phyloP scores from a whole-genome alignment of 2,329 filamentous ascomycete species.

The Coniochaeta ligniaria region DNA sequence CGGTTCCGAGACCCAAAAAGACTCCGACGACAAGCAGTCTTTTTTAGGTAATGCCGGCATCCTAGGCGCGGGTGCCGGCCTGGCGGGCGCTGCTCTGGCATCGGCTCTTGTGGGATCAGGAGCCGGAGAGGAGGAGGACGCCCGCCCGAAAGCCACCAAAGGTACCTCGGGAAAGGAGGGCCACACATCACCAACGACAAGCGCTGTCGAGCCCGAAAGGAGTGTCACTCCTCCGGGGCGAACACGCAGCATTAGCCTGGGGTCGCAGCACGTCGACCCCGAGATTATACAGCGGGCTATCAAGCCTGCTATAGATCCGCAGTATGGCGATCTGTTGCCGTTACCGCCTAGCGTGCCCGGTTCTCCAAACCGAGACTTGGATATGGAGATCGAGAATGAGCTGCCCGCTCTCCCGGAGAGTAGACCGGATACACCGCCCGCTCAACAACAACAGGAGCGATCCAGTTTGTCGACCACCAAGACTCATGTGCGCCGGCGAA shows the following conservation, averaged over 20 bases:
- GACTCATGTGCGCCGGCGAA: constrained; percentile 40
- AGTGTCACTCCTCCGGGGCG: constrained; percentile 2
- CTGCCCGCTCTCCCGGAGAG: constrained; percentile 53
- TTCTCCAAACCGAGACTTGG: constrained; percentile 31
- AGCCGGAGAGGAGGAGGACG: constrained; percentile 11
- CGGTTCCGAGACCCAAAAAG: constrained; percentile 25
- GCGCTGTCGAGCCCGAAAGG: background rate
- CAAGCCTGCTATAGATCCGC: constrained; percentile 59
- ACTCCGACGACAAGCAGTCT: constrained; percentile 40
- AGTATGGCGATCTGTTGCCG: constrained; percentile 57
- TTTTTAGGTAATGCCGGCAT: constrained; percentile 69
- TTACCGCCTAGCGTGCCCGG: constrained; percentile 53
- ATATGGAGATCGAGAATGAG: constrained; percentile 22
- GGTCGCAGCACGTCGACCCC: constrained; percentile 40
- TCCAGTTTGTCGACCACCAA: constrained; percentile 27
- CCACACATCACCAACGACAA: background rate
- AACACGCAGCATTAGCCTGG: constrained; percentile 15
- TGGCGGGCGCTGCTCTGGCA: constrained; percentile 42
- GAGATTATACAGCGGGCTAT: constrained; percentile 51
- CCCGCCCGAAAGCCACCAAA: constrained; percentile 14
- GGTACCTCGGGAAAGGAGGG: background rate
- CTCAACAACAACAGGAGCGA: constrained; percentile 27
- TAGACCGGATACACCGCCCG: constrained; percentile 48
- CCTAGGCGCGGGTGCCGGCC: constrained; percentile 63
- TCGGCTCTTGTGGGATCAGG: constrained; percentile 15